phyloP scores from a whole-genome alignment of 441 rosid species.

The Biscutella laevigata region DNA sequence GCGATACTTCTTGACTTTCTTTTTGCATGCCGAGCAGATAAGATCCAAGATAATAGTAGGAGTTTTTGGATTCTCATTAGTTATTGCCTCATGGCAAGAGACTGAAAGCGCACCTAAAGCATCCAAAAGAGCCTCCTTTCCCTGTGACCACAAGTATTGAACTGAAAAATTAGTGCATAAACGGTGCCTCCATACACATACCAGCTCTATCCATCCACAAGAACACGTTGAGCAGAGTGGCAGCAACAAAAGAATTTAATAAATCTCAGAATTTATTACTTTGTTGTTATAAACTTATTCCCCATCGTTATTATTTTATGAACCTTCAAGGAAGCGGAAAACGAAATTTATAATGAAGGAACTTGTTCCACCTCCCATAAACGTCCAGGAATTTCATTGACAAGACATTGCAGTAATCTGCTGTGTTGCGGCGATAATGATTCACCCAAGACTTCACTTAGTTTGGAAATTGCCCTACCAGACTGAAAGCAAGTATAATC shows the following conservation, averaged over 20 bases:
- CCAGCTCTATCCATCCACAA: slow-evolving; percentile 7
- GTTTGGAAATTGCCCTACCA: slow-evolving; percentile 76
- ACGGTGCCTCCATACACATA: not conserved
- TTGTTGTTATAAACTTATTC: not conserved
- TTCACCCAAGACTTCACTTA: slow-evolving; percentile 77
- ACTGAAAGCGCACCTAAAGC: slow-evolving; percentile 72
- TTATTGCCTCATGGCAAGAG: slow-evolving; percentile 71
- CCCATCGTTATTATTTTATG: not conserved
- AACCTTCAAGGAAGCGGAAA: slow-evolving; percentile 1
- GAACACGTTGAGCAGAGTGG: slow-evolving; percentile 10
- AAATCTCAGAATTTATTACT: not conserved
- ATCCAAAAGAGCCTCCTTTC: slow-evolving; percentile 74
- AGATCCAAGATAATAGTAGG: slow-evolving; percentile 54
- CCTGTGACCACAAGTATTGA: slow-evolving; percentile 35
- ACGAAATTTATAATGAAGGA: not conserved
- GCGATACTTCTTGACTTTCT: slow-evolving; percentile 67
- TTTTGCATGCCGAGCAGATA: slow-evolving; percentile 66
- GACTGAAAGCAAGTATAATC: slow-evolving; percentile 42
- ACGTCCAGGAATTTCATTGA: slow-evolving; percentile 87
- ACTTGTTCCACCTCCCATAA: slow-evolving; percentile 73
- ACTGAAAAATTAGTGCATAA: not conserved
- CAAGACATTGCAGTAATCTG: slow-evolving; percentile 51
- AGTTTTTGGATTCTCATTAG: slow-evolving; percentile 45
- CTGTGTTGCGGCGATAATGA: slow-evolving; percentile 57
- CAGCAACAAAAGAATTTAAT: not conserved